phyloP scores from a whole-genome alignment of 2,329 filamentous ascomycete genomes.

The Fusarium anguioides region DNA sequence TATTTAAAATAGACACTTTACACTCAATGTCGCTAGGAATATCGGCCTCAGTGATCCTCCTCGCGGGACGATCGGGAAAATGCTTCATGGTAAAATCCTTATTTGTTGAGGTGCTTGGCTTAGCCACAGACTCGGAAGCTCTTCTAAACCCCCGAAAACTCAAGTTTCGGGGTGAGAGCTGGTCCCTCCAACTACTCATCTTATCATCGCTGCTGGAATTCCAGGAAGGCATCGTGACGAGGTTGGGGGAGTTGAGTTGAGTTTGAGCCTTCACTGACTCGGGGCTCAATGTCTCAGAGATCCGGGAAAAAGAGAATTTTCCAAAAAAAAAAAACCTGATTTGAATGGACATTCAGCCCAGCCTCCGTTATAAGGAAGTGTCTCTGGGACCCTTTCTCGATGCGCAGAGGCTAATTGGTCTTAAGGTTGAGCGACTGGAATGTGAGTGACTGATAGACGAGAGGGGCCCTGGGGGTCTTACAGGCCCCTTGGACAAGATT shows the following conservation, averaged over 20 bases:
- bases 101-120: constrained; percentile 5
- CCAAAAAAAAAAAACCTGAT: constrained; percentile 11
- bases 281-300: constrained; percentile 22
- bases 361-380: constrained; percentile 27
- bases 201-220: constrained; percentile 32
- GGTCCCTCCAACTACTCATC: constrained; percentile 39
- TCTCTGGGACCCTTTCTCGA: constrained; percentile 1
- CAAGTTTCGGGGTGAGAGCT: constrained; percentile 32
- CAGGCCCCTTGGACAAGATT: constrained; percentile 4
- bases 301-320: background rate
- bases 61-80: constrained; percentile 39
- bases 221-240: constrained; percentile 33
- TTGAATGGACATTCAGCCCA: background rate
- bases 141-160: constrained; percentile 36
- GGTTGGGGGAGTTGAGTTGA: constrained; percentile 2
- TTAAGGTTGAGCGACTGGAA: constrained; percentile 25
- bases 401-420: background rate
- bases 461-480: constrained; percentile 14
- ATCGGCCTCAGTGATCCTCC: constrained; percentile 32
- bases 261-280: background rate
- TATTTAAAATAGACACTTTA: constrained; percentile 21
- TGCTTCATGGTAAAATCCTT: constrained; percentile 39
- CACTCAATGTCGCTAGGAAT: constrained; percentile 43
- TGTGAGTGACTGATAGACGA: constrained; percentile 34
- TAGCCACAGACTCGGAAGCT: constrained; percentile 33